Evolutionary conservation across 441 rosid genomes (phyloP), one percentile per base, ranked within the genome.

Genomic region (Raphanus hybrid): DNA sequence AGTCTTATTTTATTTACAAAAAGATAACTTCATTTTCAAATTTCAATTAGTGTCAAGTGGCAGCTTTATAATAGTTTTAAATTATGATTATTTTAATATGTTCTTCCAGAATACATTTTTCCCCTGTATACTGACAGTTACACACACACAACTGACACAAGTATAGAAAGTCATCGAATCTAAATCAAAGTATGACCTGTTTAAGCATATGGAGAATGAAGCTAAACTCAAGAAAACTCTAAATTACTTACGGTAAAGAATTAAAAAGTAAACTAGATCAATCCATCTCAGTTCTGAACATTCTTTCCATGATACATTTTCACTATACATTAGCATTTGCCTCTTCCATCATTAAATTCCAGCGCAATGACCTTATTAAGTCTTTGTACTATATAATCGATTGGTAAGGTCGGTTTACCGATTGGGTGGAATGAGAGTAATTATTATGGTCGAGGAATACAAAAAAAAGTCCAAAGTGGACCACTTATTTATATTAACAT

Each of bases 251-350:
- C 11, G 11, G 12, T 2, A 16, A 20, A 34, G 48, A 11, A 43
- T 18, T 11, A 60, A 29, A 16, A 57, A 18, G 29, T 45, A 16
- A 63, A 34, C 3, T 50, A 52, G 58, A 63, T 34, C 37, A 73
- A 52, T 34, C 55, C 16, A 54, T 73, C 27, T 4, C 27, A 64
- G 70, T 54, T 55, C 45, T 57, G 59, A 67, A 67, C 67, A 41
- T 58, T 67, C 73, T 67, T 67, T 16, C 35, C 48, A 41, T 34
- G 9, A 0, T 26, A 65, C 11, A 23, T 6, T 54, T 20, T 66
- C 41, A 74, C 41, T 73, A 34, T 35, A 2, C n/a, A n/a, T 11
- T 48, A 23, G 12, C 76, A 35, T 27, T 8, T 39, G 14, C 57
- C 34, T 57, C 67, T 43, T 43, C 16, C 65, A 75, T 16, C 39